Evolutionary conservation across 2,329 filamentous ascomycete species (phyloP), one percentile per base, ranked within the genome.

Genomic region (Rhinocladiella mackenziei): DNA sequence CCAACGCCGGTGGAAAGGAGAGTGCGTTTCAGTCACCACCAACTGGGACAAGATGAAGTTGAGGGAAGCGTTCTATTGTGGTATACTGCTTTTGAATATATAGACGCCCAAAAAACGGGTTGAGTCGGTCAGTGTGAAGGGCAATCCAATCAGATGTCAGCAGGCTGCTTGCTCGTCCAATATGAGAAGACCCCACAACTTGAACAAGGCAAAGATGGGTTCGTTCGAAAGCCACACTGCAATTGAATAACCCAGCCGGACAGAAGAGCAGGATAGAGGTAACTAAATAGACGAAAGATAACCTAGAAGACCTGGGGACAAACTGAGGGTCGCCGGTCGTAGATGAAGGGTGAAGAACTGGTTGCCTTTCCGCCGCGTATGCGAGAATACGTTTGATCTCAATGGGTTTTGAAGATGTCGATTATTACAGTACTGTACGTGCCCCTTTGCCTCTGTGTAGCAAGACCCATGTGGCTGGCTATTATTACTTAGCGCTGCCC

Each of bases 401-500:
- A 28, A 39, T 41, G 44, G 45, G 34, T 38, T 28, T 34, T 20
- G 25, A n/a, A 23, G 26, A 39, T 33, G 29, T 15, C n/a, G n/a
- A n/a, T n/a, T n/a, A n/a, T n/a, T n/a, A n/a, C n/a, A n/a, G n/a
- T 18, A n/a, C 22, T 22, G 33, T 22, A 8, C 13, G 17, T 37
- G 22, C 22, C 36, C 25, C 34, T 44, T 43, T 38, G 39, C 39
- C 17, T 11, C 41, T 47, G 20, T 38, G 43, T 39, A 43, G 42
- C 34, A 40, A 41, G 43, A 53, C 50, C 46, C 50, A 50, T 53
- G 50, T 53, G 46, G 46, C 42, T 38, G 40, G 32, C 43, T 47
- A 40, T 50, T 42, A 39, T 36, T 46, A 34, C 36, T 26, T 34
- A 29, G 31, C 28, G 46, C 19, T 33, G 26, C 46, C 50, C 39